These are phyloP conservation scores for Xylaria sp. DNA, from an alignment of 2,329 filamentous ascomycete genomes.

Conservation along the genomic window DNA sequence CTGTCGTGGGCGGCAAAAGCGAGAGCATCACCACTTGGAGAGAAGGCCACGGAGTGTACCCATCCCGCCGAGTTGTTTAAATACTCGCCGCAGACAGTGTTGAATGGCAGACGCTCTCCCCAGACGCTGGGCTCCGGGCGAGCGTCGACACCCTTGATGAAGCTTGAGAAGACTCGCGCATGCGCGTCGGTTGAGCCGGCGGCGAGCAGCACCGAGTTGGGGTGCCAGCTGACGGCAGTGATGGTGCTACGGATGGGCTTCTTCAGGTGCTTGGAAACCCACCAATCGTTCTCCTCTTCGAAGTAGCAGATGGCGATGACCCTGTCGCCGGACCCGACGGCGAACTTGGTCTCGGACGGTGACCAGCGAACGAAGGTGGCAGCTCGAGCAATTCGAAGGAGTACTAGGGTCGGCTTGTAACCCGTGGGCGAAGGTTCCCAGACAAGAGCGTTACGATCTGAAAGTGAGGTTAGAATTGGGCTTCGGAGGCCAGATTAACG, in stretches of 20 bases:
- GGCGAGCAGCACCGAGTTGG: constrained; percentile 92
- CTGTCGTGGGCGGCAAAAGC: constrained; percentile 95
- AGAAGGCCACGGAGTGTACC: constrained; percentile 93
- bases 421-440: constrained; percentile 93
- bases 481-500: constrained; percentile 8
- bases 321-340: constrained; percentile 91
- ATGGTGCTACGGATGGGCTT: constrained; percentile 98
- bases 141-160: constrained; percentile 92
- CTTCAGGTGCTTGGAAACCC: constrained; percentile 99
- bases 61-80: constrained; percentile 95
- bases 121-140: constrained; percentile 85
- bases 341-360: constrained; percentile 95
- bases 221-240: constrained; percentile 93
- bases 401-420: constrained; percentile 95
- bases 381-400: constrained; percentile 94
- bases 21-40: constrained; percentile 87
- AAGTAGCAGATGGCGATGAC: constrained; percentile 98
- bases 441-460: constrained; percentile 95
- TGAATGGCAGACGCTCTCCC: constrained; percentile 96
- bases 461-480: constrained; percentile 14
- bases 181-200: constrained; percentile 98
- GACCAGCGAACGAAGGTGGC: constrained; percentile 98
- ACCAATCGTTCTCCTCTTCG: constrained; percentile 99
- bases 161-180: constrained; percentile 90
- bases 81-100: constrained; percentile 96